These are phyloP conservation scores for Leccinum disarticulatum DNA, from an alignment of 768 basidiomycete species.

Conservation along the genomic window DNA sequence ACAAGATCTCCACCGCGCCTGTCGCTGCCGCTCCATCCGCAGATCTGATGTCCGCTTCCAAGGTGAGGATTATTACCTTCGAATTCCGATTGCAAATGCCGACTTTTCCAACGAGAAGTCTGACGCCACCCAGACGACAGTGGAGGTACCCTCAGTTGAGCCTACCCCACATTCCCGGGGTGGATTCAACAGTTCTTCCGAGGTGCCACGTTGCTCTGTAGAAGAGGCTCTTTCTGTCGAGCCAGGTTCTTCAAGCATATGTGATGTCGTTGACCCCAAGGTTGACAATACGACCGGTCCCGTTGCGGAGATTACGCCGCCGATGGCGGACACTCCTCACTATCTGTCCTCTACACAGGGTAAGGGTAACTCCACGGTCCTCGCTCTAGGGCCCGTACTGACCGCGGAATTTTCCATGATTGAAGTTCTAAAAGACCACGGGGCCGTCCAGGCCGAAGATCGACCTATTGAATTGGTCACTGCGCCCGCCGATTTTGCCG, in stretches of 20 bases:
- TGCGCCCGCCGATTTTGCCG: background rate
- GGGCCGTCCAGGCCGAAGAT: background rate
- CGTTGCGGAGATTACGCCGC: background rate
- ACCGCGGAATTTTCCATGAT: background rate
- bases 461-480: background rate
- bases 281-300: background rate
- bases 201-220: background rate
- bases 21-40: background rate
- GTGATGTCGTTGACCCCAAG: background rate
- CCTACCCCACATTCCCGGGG: conserved; percentile 12
- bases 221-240: conserved; percentile 10
- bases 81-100: background rate
- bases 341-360: background rate
- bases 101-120: conserved; percentile 10
- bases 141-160: conserved; percentile 19
- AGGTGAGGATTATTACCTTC: conserved; percentile 16
- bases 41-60: background rate
- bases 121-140: background rate
- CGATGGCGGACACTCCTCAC: conserved; percentile 4
- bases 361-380: background rate
- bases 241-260: conserved; percentile 1
- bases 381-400: background rate
- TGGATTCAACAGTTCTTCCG: background rate
- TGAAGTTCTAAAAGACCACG: background rate
- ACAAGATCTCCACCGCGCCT: conserved; percentile 6